Evolutionary conservation across 305 asterid species (phyloP).

Genomic region (Ajuga reptans): DNA sequence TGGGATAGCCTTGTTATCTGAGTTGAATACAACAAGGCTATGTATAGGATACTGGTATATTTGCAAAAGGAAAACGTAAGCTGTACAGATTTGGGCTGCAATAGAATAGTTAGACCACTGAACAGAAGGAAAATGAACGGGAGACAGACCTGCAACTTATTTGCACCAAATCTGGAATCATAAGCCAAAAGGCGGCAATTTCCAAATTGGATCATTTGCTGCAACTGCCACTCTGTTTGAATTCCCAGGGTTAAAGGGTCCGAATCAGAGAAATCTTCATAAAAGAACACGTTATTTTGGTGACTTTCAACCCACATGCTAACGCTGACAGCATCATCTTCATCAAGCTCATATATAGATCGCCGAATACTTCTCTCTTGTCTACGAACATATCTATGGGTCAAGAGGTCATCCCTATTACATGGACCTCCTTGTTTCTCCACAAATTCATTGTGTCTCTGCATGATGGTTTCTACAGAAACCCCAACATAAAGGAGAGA

Average conservation of each 20-base stretch:
- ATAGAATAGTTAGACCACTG: neutral
- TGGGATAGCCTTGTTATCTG: constrained; percentile 94
- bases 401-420: constrained; percentile 89
- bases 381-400: constrained; percentile 86
- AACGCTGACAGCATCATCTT: constrained; percentile 72
- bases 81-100: constrained; percentile 11
- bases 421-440: constrained; percentile 89
- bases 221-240: constrained; percentile 98
- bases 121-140: constrained; percentile 11
- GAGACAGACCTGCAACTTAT: constrained; percentile 68
- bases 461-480: constrained; percentile 94
- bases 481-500: constrained; percentile 90
- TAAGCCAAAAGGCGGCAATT: constrained; percentile 67
- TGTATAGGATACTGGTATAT: constrained; percentile 67
- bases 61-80: constrained; percentile 42
- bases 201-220: constrained; percentile 88
- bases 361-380: constrained; percentile 85
- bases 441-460: constrained; percentile 81
- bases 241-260: constrained; percentile 77
- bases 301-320: constrained; percentile 72
- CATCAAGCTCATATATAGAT: constrained; percentile 62
- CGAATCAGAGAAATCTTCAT: constrained; percentile 71
- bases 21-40: constrained; percentile 92
- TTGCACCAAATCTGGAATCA: constrained; percentile 66
- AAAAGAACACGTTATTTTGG: constrained; percentile 66